phyloP scores from a whole-genome alignment of 345 rosid genomes.

The Trapa bicornis region DNA sequence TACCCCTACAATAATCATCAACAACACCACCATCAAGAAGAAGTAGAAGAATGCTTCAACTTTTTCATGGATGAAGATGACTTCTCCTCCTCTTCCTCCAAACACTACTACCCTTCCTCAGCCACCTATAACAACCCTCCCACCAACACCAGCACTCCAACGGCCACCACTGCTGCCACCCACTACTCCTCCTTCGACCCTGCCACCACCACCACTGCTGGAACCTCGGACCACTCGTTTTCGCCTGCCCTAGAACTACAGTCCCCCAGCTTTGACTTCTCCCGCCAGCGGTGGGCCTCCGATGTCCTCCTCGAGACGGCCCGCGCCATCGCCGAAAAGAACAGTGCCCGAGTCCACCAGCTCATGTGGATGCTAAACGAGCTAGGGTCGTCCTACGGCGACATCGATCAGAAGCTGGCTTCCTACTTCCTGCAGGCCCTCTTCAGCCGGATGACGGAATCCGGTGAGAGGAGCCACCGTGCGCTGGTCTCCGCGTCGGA shows the following conservation, averaged over 20 bases:
- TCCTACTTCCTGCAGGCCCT: constrained; percentile 84
- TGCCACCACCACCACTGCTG: constrained; percentile 22
- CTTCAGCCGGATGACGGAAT: constrained; percentile 71
- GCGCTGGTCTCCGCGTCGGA: constrained; percentile 56
- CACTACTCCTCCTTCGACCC: constrained; percentile 10
- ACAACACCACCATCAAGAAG: constrained; percentile 36
- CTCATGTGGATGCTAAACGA: constrained; percentile 92
- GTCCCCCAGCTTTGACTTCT: constrained; percentile 45
- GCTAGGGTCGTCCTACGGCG: constrained; percentile 78
- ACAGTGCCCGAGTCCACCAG: constrained; percentile 60
- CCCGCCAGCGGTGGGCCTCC: constrained; percentile 56
- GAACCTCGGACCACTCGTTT: constrained; percentile 27
- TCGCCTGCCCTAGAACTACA: constrained; percentile 21
- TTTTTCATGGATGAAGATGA: constrained; percentile 99
- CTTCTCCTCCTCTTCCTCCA: constrained; percentile 93
- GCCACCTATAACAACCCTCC: constrained; percentile 15
- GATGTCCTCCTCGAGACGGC: constrained; percentile 60
- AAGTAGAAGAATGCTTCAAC: constrained; percentile 83
- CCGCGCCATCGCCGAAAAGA: constrained; percentile 50
- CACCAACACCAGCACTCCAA: constrained; percentile 23
- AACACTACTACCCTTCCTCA: constrained; percentile 12
- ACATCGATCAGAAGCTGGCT: constrained; percentile 68
- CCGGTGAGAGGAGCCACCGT: constrained; percentile 58
- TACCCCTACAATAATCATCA: constrained; percentile 11
- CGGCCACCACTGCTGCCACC: constrained; percentile 21